phyloP scores from a whole-genome alignment of 257 asterid genomes.

The Verbena officinalis region DNA sequence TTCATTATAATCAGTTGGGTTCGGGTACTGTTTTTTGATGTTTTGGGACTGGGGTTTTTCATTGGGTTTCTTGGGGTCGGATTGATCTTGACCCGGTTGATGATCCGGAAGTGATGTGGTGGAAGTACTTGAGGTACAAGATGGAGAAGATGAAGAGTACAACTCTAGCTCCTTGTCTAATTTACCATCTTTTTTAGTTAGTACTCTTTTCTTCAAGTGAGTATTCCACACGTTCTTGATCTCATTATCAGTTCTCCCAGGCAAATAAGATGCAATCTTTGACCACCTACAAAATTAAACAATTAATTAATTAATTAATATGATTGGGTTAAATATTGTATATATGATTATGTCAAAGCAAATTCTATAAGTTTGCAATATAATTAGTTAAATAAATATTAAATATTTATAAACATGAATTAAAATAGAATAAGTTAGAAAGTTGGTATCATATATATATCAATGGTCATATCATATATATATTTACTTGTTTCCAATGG shows the following conservation, averaged over 20 bases:
- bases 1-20: neutral
- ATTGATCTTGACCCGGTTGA: neutral
- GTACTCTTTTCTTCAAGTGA: constrained; percentile 55
- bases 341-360: too few species aligned
- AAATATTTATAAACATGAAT: too few species aligned
- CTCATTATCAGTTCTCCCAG: constrained; percentile 89
- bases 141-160: constrained; percentile 19
- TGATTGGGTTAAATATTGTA: neutral
- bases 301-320: neutral
- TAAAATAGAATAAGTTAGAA: neutral
- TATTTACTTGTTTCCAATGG: constrained; percentile 60
- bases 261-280: constrained; percentile 66
- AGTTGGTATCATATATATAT: constrained; percentile 7
- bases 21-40: neutral
- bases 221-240: constrained; percentile 88
- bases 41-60: too few species aligned
- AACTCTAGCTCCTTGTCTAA: neutral
- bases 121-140: constrained; percentile 35
- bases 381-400: too few species aligned
- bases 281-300: constrained; percentile 62
- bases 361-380: too few species aligned
- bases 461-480: too few species aligned
- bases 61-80: neutral
- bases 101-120: neutral
- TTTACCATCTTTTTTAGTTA: neutral